These are phyloP conservation scores for Geotrichum cucujoidarum DNA, from an alignment of 1,139 yeast genomes.

Conservation along the genomic window DNA sequence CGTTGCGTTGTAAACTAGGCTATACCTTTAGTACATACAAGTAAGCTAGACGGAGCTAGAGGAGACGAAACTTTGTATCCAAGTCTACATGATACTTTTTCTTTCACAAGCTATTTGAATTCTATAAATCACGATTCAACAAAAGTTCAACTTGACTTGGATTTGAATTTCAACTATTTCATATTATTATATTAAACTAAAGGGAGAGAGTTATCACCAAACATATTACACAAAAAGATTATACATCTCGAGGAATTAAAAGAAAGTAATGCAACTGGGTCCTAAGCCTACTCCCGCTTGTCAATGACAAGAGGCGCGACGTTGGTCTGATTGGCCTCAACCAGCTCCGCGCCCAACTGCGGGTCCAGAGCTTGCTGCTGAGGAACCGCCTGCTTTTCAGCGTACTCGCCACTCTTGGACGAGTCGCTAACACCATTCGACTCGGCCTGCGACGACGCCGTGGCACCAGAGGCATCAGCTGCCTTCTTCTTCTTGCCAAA, in stretches of 20 bases:
- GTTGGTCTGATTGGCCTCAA: no score
- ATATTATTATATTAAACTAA: no score
- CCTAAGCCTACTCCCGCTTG: no score
- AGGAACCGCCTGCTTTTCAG: not conserved
- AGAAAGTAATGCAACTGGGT: no score
- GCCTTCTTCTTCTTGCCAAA: conserved; percentile 2
- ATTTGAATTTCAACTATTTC: no score
- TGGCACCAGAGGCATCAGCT: conserved; percentile 25
- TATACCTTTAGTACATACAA: not conserved
- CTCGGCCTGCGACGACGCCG: not conserved
- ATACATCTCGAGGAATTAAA: no score
- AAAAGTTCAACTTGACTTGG: no score
- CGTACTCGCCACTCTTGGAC: not conserved
- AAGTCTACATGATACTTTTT: not conserved
- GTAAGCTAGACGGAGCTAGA: not conserved
- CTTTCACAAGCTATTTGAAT: not conserved
- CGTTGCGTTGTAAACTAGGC: not conserved
- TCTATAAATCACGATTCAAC: no score
- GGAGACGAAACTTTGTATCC: not conserved
- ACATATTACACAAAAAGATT: no score
- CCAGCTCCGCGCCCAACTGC: not conserved
- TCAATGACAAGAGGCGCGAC: no score
- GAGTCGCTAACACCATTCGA: not conserved
- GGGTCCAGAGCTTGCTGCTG: not conserved
- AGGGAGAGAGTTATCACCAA: no score